Evolutionary conservation across 176 grass and related monocot genomes (phyloP), one percentile per base, ranked within the genome.

Genomic region (Poa pratensis): DNA sequence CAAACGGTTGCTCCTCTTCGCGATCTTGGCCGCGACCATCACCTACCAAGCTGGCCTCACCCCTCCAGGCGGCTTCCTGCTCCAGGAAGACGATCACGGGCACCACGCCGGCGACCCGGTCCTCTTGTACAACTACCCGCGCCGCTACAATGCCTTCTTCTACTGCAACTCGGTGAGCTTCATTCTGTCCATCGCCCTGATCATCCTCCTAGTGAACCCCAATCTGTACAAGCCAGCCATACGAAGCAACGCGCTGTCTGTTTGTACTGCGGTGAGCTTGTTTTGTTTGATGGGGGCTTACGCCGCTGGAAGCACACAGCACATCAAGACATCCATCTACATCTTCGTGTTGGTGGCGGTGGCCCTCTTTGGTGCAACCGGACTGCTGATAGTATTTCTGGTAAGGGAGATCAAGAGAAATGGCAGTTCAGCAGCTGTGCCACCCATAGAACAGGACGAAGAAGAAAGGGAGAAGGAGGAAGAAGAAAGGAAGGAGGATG

Each of bases 61-160:
- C 57, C 86, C 79, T 6, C 78, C 78, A 3, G 55, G 86, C 0
- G 58, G 78, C 2, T 17, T 82, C 20, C 81, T 69, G 40, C 78
- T 52, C 0, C 55, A 26, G 3, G 5, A 50, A 4, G 48, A 5
- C 3, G 6, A 40, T 5, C 15, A 19, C 16, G 42, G 7, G 12
- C 17, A 39, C 18, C 54, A 14, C 0, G 65, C 78, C 1, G 85
- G 86, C 19, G 45, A 66, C 28, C 58, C 86, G 20, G 40, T 87
- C 20, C 86, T 87, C 5, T 48, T 63, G 0, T 32, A 50, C 78
- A 76, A 48, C 23, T 26, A 55, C 40, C 62, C 62, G 5, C 19
- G 5, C 28, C 86, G 79, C 26, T 87, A 76, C 69, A 54, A 75
- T 19, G 58, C 69, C 3, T 87, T 87, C 57, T 87, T 87, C 63